Evolutionary conservation across 805 yeast genomes (phyloP), one percentile per base, ranked within the genome.

Genomic region (Saccharomycopsis olivae): DNA sequence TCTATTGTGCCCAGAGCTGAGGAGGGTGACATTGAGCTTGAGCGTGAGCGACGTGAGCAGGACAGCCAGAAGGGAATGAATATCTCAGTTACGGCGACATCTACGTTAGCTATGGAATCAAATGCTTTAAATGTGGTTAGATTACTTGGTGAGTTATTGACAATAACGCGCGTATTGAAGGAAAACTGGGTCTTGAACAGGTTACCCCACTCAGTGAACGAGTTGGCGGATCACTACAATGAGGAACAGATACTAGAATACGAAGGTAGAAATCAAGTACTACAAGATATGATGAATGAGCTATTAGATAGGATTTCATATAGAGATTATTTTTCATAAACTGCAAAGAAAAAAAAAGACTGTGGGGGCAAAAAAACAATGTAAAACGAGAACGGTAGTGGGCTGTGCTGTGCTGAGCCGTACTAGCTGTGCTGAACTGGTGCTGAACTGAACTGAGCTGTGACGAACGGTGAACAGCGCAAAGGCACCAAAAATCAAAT

Each of bases 401-500:
- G n/a, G n/a, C n/a, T n/a, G n/a, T n/a, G n/a, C n/a, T n/a, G n/a
- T n/a, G n/a, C n/a, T n/a, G n/a, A n/a, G n/a, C n/a, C n/a, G n/a
- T n/a, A n/a, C n/a, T n/a, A n/a, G n/a, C n/a, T n/a, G n/a, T n/a
- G n/a, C n/a, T n/a, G n/a, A n/a, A n/a, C n/a, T n/a, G n/a, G n/a
- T n/a, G n/a, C n/a, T n/a, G n/a, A n/a, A n/a, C n/a, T n/a, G n/a
- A n/a, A n/a, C n/a, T n/a, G n/a, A n/a, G n/a, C n/a, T n/a, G n/a
- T n/a, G n/a, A 24, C 11, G 27, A 11, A 24, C 27, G 11, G 27
- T 24, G 11, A 24, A 24, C 11, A 24, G 8, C 8, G 27, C 11
- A 24, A 24, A 8, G 27, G 11, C 8, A 32, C n/a, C n/a, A 13
- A n/a, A 11, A 8, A n/a, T 54, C 59, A 30, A 29, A 61, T 57